Percentiles rank a stretch among this genome's conserved stretches.
Evolutionary conservation across 768 basidiomycete species (phyloP).

Genomic region (Gautieria morchelliformis): DNA sequence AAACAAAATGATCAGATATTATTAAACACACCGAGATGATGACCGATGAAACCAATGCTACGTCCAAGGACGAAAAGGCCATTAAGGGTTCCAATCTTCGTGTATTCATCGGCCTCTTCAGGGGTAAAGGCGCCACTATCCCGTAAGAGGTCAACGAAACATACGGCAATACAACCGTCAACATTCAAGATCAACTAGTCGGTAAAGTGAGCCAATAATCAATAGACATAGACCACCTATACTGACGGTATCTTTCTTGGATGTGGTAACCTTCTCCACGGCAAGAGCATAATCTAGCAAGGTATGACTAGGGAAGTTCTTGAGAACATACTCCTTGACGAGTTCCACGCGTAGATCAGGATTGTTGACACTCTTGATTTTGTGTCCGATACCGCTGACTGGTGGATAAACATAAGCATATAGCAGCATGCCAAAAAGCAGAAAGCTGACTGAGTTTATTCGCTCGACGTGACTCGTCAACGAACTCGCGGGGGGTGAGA

Average conservation of each 20-base stretch:
- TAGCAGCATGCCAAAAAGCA: not conserved
- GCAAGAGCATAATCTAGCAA: slow-evolving; percentile 92
- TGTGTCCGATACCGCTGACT: slow-evolving; percentile 99
- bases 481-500: slow-evolving; percentile 95
- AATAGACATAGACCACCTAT: not conserved
- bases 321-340: slow-evolving; percentile 90
- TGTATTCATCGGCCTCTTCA: slow-evolving; percentile 96
- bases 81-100: slow-evolving; percentile 92
- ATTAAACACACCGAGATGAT: slow-evolving; percentile 43
- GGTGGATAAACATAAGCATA: not conserved
- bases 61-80: slow-evolving; percentile 96
- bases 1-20: not conserved
- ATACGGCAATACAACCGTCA: slow-evolving; percentile 91
- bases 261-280: slow-evolving; percentile 93
- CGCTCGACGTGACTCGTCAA: slow-evolving; percentile 84
- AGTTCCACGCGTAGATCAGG: slow-evolving; percentile 88
- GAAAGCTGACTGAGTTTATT: slow-evolving; percentile 71
- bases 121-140: slow-evolving; percentile 90
- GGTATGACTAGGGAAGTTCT: slow-evolving; percentile 92
- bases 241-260: slow-evolving; percentile 88
- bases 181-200: slow-evolving; percentile 85
- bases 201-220: not conserved
- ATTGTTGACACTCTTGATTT: slow-evolving; percentile 99
- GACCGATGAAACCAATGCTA: slow-evolving; percentile 95
- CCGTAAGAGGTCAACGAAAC: slow-evolving; percentile 89